A percentile compares a stretch with the other conserved stretches of the same genome.
Evolutionary conservation across 208 protist genomes (phyloP).

Genomic region (Trypanosoma boissoni): DNA sequence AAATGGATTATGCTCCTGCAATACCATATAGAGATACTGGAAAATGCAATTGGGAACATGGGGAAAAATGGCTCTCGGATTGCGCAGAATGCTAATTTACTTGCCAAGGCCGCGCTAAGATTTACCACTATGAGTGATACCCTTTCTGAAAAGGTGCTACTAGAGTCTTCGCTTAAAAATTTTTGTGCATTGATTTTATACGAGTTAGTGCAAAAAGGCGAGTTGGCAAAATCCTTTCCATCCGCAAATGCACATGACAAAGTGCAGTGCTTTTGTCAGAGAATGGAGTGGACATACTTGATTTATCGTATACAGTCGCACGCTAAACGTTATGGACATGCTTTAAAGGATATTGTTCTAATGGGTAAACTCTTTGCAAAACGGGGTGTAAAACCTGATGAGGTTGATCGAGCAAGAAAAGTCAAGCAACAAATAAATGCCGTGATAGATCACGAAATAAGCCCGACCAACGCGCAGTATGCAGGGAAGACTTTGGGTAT

Average conservation of each 20-base stretch:
- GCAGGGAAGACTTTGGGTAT: background rate
- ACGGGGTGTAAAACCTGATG: background rate
- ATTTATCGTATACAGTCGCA: background rate
- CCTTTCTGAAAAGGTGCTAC: background rate
- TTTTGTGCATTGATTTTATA: background rate
- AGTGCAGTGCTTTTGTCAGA: background rate
- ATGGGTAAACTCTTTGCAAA: background rate
- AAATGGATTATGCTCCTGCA: conserved; percentile 13
- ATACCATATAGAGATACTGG: conserved; percentile 5
- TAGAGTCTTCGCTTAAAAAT: background rate
- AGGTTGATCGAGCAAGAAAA: background rate
- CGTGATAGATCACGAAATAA: background rate
- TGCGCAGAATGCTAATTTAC: conserved; percentile 5
- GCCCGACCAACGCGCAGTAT: background rate
- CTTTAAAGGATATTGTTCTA: background rate
- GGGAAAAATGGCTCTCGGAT: conserved; percentile 4
- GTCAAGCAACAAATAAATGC: background rate
- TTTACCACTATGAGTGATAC: background rate
- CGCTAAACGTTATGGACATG: background rate
- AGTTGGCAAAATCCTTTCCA: background rate
- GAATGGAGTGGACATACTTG: background rate
- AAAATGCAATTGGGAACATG: background rate
- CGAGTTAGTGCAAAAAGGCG: background rate
- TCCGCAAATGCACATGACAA: background rate
- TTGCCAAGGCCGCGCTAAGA: conserved; percentile 11